phyloP scores from a whole-genome alignment of 768 basidiomycete genomes.

The Mycena venus region DNA sequence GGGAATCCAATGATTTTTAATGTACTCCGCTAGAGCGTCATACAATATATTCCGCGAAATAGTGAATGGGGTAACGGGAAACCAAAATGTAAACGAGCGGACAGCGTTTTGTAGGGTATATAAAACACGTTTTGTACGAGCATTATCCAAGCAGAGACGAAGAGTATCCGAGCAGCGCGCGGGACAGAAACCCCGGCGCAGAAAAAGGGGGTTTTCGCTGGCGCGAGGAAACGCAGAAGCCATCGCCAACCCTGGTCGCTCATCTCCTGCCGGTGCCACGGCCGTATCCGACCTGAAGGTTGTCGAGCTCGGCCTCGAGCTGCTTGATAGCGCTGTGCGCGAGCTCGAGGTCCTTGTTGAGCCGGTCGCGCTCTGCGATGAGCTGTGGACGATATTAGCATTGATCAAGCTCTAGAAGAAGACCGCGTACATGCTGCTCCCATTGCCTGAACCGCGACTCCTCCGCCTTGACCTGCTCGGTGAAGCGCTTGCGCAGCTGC shows the following conservation, averaged over 20 bases:
- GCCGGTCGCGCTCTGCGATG: constrained; percentile 96
- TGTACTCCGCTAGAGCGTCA: background rate
- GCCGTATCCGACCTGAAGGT: constrained; percentile 88
- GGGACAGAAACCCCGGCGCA: background rate
- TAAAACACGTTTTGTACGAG: constrained; percentile 29
- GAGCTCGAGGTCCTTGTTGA: constrained; percentile 98
- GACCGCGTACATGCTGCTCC: constrained; percentile 91
- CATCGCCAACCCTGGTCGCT: too few species aligned
- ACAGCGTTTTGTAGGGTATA: constrained; percentile 32
- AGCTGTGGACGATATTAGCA: constrained; percentile 66
- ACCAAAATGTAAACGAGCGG: constrained; percentile 23
- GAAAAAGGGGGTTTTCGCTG: background rate
- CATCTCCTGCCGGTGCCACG: constrained; percentile 79
- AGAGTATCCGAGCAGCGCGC: background rate
- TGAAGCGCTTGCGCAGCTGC: constrained; percentile 95
- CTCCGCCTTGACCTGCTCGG: constrained; percentile 99
- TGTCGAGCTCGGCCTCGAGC: constrained; percentile 92
- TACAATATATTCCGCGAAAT: constrained; percentile 16
- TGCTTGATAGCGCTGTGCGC: constrained; percentile 94
- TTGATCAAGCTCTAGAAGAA: constrained; percentile 19
- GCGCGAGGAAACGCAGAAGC: too few species aligned
- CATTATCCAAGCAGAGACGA: constrained; percentile 25
- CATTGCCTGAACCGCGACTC: constrained; percentile 98
- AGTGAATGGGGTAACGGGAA: background rate
- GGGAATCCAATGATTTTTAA: background rate